Conservation (phyloP, 2,329 filamentous ascomycete species). For the Scedosporium dehoogii region DNA sequence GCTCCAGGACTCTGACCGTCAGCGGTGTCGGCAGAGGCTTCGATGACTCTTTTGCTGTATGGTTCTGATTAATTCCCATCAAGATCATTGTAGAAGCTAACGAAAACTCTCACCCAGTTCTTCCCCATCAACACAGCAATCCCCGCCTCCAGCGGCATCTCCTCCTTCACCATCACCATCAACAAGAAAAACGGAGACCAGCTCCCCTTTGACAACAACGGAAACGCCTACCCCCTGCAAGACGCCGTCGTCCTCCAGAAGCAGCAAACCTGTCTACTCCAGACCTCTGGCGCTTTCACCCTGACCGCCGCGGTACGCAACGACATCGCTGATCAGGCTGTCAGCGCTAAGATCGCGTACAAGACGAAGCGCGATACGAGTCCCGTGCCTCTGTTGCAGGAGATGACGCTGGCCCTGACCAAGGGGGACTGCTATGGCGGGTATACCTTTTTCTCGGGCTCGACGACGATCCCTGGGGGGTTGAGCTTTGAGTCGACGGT, state of each 20-base stretch:
- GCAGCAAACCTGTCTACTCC: constrained; percentile 45
- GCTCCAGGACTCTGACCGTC: constrained; percentile 33
- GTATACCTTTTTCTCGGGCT: constrained; percentile 38
- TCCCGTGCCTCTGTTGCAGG: constrained; percentile 30
- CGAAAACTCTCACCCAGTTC: constrained; percentile 20
- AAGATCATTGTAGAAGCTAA: neutral
- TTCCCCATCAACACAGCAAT: constrained; percentile 41
- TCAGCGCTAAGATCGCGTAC: constrained; percentile 32
- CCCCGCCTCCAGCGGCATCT: constrained; percentile 46
- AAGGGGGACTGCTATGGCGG: constrained; percentile 33
- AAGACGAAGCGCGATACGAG: constrained; percentile 25
- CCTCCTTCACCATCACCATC: constrained; percentile 47
- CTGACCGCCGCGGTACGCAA: constrained; percentile 39
- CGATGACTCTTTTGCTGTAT: constrained; percentile 44
- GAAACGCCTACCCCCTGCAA: constrained; percentile 41
- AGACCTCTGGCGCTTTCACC: constrained; percentile 30
- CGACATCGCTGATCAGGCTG: constrained; percentile 30
- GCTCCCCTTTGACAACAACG: constrained; percentile 45
- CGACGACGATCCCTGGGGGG: constrained; percentile 32
- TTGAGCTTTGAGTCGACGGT: constrained; percentile 33
- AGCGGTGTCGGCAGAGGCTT: constrained; percentile 43
- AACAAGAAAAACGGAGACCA: constrained; percentile 36
- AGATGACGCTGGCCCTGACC: constrained; percentile 26
- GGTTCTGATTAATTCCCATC: neutral
- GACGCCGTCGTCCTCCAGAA: constrained; percentile 45